phyloP scores from a whole-genome alignment of 768 basidiomycete genomes.

The Russula sp. region DNA sequence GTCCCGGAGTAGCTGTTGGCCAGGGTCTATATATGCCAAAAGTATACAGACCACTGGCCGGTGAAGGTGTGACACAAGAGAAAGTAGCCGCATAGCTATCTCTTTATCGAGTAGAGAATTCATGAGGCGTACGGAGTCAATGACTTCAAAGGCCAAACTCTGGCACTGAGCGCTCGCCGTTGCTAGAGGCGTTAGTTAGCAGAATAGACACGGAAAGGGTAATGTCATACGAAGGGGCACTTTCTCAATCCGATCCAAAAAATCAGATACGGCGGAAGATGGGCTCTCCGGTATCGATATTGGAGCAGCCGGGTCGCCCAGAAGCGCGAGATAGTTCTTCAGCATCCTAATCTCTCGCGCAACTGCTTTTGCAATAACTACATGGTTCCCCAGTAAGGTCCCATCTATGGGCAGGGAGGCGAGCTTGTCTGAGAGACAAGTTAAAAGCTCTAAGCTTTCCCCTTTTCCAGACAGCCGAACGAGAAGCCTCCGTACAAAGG shows the following conservation, averaged over 20 bases:
- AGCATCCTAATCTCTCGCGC: slow-evolving; percentile 41
- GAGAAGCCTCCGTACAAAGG: slow-evolving; percentile 58
- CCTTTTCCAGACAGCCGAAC: slow-evolving; percentile 51
- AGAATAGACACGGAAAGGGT: neutral
- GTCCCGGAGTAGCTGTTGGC: slow-evolving; percentile 34
- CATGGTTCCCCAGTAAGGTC: slow-evolving; percentile 29
- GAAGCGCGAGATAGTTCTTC: slow-evolving; percentile 29
- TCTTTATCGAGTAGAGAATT: slow-evolving; percentile 29
- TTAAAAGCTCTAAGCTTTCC: slow-evolving; percentile 36
- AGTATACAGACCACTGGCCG: slow-evolving; percentile 37
- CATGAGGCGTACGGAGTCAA: slow-evolving; percentile 57
- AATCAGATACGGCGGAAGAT: slow-evolving; percentile 32
- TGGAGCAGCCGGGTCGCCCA: slow-evolving; percentile 21
- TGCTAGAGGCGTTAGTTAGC: slow-evolving; percentile 29
- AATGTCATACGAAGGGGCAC: slow-evolving; percentile 40
- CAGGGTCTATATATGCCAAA: slow-evolving; percentile 38
- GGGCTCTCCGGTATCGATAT: slow-evolving; percentile 2
- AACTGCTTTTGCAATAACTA: slow-evolving; percentile 30
- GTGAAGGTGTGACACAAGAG: slow-evolving; percentile 36
- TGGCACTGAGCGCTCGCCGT: slow-evolving; percentile 30
- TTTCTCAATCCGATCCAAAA: slow-evolving; percentile 39
- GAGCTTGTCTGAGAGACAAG: slow-evolving; percentile 31
- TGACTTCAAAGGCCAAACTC: slow-evolving; percentile 43
- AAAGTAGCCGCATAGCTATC: slow-evolving; percentile 37
- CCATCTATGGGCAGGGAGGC: slow-evolving; percentile 29